A percentile compares a stretch with the other conserved stretches of the same genome.
These are phyloP conservation scores for Nothophaeocryptopus gaeumannii DNA, from an alignment of 2,329 filamentous ascomycete genomes.

Conservation along the genomic window DNA sequence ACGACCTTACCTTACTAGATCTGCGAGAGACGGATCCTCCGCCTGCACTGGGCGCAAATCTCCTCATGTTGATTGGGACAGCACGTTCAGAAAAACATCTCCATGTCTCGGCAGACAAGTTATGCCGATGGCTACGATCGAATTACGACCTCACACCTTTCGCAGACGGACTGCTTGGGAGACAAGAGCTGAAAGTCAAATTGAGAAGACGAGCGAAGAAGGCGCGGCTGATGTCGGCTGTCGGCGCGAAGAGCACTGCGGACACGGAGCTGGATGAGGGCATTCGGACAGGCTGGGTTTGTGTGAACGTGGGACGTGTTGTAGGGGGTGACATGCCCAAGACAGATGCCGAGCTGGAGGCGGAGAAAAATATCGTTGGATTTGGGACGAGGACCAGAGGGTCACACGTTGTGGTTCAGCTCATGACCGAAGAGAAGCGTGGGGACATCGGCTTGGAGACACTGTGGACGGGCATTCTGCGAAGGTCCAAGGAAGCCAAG, in stretches of 20 bases:
- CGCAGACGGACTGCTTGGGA: constrained; percentile 83
- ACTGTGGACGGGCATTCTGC: constrained; percentile 51
- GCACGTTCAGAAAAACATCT: constrained; percentile 90
- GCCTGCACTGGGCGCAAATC: constrained; percentile 78
- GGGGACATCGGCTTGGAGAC: constrained; percentile 64
- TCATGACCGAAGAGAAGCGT: constrained; percentile 69
- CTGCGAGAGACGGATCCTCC: constrained; percentile 81
- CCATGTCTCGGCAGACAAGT: constrained; percentile 83
- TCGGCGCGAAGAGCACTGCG: constrained; percentile 57
- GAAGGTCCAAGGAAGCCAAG: constrained; percentile 24
- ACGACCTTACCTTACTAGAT: constrained; percentile 77
- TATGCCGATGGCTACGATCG: constrained; percentile 79
- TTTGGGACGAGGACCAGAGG: constrained; percentile 64
- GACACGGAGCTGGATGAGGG: constrained; percentile 71
- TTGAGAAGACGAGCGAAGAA: constrained; percentile 75
- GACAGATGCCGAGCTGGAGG: constrained; percentile 30
- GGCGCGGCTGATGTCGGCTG: constrained; percentile 74
- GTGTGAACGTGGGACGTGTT: constrained; percentile 78
- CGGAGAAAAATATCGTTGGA: constrained; percentile 64
- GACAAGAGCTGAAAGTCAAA: constrained; percentile 88
- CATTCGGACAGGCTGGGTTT: constrained; percentile 92
- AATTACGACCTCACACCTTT: constrained; percentile 69
- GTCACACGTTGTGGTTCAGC: constrained; percentile 65
- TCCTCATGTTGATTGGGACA: constrained; percentile 90
- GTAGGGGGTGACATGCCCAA: constrained; percentile 65